These are phyloP conservation scores for Ambrosia artemisiifolia DNA, from an alignment of 129 eudicot species.

Conservation along the genomic window DNA sequence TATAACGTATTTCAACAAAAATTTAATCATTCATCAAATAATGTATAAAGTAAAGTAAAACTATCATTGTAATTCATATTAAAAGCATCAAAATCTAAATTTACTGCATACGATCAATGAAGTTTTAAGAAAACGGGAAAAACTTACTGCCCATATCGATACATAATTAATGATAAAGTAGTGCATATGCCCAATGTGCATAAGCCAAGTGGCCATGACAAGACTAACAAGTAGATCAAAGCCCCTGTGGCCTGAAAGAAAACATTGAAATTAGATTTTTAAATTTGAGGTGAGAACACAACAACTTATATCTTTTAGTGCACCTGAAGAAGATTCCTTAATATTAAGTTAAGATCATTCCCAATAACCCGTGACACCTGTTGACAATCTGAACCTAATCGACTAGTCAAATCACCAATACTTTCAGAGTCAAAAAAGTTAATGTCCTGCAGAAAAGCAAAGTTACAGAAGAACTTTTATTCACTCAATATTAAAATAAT, in stretches of 20 bases:
- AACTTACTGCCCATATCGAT: constrained; percentile 85
- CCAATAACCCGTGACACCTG: constrained; percentile 99
- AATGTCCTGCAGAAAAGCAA: constrained; percentile 62
- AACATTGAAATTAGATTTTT: constrained; percentile 21
- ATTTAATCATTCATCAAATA: neutral
- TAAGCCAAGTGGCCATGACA: constrained; percentile 97
- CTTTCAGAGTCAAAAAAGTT: constrained; percentile 87
- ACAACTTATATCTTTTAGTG: neutral
- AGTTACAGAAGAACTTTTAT: neutral
- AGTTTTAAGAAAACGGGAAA: constrained; percentile 1
- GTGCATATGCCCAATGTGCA: constrained; percentile 77
- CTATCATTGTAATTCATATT: neutral
- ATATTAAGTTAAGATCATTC: constrained; percentile 84
- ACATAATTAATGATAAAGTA: constrained; percentile 65
- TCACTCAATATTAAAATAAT: neutral
- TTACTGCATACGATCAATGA: constrained; percentile 10
- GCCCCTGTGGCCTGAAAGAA: constrained; percentile 86
- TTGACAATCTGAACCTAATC: constrained; percentile 98
- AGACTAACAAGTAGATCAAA: constrained; percentile 74
- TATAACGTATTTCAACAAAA: no score
- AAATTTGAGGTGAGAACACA: neutral
- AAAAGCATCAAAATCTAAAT: constrained; percentile 3
- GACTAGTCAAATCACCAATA: constrained; percentile 94
- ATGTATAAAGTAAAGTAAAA: neutral
- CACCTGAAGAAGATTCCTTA: constrained; percentile 93